phyloP scores from a whole-genome alignment of 106 monocot species.

The Dendrobium huoshanense region DNA sequence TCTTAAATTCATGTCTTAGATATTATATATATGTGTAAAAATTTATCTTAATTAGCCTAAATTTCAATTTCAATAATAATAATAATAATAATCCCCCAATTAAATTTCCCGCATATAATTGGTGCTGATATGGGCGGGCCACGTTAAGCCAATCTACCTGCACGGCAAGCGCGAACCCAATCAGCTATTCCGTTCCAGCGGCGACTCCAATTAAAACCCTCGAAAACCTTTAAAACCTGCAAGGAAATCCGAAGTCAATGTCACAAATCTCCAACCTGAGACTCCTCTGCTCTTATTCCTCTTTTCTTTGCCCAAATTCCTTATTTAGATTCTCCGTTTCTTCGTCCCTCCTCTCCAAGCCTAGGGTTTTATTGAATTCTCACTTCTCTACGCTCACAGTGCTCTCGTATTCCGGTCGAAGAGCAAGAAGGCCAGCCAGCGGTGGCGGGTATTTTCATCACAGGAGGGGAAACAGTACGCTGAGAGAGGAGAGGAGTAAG shows the following conservation, averaged over 20 bases:
- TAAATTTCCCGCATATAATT: too few species aligned
- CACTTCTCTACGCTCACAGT: neutral
- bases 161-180: too few species aligned
- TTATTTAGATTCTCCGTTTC: constrained; percentile 7
- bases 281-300: neutral
- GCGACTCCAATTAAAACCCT: neutral
- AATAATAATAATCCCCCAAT: too few species aligned
- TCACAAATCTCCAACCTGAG: constrained; percentile 23
- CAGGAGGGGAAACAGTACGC: constrained; percentile 21
- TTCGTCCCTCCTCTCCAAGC: constrained; percentile 7
- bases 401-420: constrained; percentile 3
- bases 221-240: neutral
- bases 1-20: too few species aligned
- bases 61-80: too few species aligned
- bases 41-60: too few species aligned
- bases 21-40: too few species aligned
- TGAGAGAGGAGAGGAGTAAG: constrained; percentile 12
- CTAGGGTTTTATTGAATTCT: neutral
- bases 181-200: too few species aligned
- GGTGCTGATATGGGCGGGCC: too few species aligned
- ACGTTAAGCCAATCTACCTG: too few species aligned
- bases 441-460: constrained; percentile 7
- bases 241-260: neutral
- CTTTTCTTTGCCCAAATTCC: constrained; percentile 1
- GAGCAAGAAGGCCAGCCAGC: neutral